Evolutionary conservation across 306 rosid genomes (phyloP).

Genomic region (Fragaria ananassa): DNA sequence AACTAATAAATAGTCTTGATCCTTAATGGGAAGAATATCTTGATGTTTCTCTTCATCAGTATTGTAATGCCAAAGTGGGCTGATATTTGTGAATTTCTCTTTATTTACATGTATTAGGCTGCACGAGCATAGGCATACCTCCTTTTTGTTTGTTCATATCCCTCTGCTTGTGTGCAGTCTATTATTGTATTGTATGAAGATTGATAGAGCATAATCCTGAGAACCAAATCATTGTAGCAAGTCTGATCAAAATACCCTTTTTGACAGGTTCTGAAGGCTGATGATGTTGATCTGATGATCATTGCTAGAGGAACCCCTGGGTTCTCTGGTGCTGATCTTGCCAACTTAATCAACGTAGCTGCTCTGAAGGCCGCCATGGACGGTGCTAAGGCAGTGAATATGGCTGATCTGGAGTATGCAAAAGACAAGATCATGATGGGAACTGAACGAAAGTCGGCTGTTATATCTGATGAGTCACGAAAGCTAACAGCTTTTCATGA

Average conservation of each 20-base stretch:
- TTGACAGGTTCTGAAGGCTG: slow-evolving; percentile 68
- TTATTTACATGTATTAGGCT: neutral
- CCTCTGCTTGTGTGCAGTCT: neutral
- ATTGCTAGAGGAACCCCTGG: slow-evolving; percentile 87
- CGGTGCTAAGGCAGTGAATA: slow-evolving; percentile 74
- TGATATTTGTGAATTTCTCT: neutral
- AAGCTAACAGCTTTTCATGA: slow-evolving; percentile 78
- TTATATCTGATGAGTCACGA: slow-evolving; percentile 67
- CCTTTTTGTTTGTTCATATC: neutral
- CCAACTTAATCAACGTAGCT: slow-evolving; percentile 80
- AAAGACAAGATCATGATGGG: slow-evolving; percentile 94
- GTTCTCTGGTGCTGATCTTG: slow-evolving; percentile 92
- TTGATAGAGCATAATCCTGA: neutral
- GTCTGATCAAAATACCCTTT: slow-evolving; percentile 5
- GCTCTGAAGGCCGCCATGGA: slow-evolving; percentile 94
- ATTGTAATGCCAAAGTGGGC: neutral
- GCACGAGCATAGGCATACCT: neutral
- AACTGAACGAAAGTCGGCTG: slow-evolving; percentile 84
- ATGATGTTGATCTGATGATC: slow-evolving; percentile 76
- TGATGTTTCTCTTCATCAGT: neutral
- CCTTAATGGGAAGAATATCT: neutral
- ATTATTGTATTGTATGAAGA: neutral
- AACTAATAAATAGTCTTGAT: neutral
- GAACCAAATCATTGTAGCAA: neutral
- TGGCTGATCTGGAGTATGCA: slow-evolving; percentile 84